Evolutionary conservation across 2,329 filamentous ascomycete species (phyloP).

Genomic region (Botrytis tulipae): DNA sequence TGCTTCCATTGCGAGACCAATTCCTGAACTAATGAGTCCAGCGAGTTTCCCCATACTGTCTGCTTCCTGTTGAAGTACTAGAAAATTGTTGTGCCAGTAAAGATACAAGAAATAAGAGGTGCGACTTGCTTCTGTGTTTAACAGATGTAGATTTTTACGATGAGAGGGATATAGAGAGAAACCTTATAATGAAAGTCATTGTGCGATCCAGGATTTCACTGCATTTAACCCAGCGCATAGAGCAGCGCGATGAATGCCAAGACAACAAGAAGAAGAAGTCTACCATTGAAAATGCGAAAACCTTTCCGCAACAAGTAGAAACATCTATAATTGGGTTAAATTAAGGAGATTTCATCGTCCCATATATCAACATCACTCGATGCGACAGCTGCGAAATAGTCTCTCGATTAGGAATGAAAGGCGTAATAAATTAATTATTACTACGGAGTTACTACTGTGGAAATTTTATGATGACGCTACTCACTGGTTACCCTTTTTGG

Average conservation of each 20-base stretch:
- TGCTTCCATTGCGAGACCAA: constrained; percentile 20
- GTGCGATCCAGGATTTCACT: neutral
- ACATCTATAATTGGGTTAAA: neutral
- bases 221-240: too few species aligned
- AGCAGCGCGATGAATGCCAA: neutral
- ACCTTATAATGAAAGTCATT: neutral
- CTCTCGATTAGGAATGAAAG: neutral
- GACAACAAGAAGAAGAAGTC: neutral
- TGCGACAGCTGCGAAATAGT: neutral
- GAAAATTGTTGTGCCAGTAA: fast-evolving
- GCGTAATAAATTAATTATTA: too few species aligned
- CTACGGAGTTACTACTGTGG: neutral
- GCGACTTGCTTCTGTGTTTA: neutral
- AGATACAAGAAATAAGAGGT: neutral
- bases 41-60: constrained; percentile 11
- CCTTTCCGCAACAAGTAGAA: neutral
- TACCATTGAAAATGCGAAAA: neutral
- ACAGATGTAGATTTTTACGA: too few species aligned
- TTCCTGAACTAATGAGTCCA: constrained; percentile 15
- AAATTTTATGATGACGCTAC: neutral
- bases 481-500: neutral
- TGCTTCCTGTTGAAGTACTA: neutral
- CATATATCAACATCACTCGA: neutral
- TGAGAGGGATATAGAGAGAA: neutral
- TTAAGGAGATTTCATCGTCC: neutral